Base-by-base conservation (phyloP, 257 asterid genomes). In the Fraxinus excelsior region DNA sequence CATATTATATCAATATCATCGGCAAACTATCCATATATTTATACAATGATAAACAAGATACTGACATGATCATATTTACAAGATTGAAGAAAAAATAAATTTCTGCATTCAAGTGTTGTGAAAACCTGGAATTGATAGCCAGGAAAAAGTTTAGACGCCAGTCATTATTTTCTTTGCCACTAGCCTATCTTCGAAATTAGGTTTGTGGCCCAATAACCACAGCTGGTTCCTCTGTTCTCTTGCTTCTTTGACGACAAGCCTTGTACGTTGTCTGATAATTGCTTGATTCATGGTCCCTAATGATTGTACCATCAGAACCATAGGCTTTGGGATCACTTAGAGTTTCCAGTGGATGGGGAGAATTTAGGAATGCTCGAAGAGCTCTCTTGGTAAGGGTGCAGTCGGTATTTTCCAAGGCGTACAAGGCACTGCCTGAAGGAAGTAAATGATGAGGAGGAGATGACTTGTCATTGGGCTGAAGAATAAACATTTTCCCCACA, bases 271-370 rank as follows among this genome's bases (percentile, higher is more conserved):
- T 66, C 89, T 82, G 71, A 85, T 91, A 91, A 86, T 90, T 94
- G 87, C 91, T 88, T 12, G 97, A 89, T 51, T 92, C 93, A 51
- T 94, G 98, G 87, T 94, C 97, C 87, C 98, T 80, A 0, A 89
- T 46, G 79, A 92, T 94, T 26, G 93, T 88, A 7, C 97, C 98
- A 72, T 91, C 89, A 0, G 96, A 88, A 7, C 97, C 97, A 42
- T 94, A 94, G 0, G 98, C 97, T 29, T 86, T 80, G 3, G 96
- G 97, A 56, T 91, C 94, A 44, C 97, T 88, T 8, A 94, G 87
- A n/a, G 94, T 94, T 67, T 92, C 97, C 0, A 92, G 74, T 0
- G 98, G 98, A 62, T 94, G 98, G 23, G 98, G 98, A 35, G 94
- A 80, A 71, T 94, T 94, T 6, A 94, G 82, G 80, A 93, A 91